phyloP scores from a whole-genome alignment of 768 basidiomycete species.

The Macrocybe gigantea region DNA sequence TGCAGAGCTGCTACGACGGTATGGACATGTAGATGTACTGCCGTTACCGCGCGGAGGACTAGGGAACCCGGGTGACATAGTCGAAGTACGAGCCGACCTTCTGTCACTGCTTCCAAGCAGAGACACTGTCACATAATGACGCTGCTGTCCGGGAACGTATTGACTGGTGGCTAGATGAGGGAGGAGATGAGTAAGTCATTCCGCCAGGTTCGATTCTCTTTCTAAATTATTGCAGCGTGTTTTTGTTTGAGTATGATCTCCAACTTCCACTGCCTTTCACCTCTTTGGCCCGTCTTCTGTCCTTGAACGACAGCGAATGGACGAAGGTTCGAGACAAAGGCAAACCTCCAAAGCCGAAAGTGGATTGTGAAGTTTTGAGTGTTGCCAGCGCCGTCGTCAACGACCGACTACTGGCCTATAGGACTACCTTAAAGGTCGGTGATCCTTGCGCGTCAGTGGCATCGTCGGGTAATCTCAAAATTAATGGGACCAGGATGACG shows the following conservation, averaged over 20 bases:
- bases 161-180: slow-evolving; percentile 92
- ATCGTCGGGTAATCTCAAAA: slow-evolving; percentile 1
- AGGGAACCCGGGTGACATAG: slow-evolving; percentile 79
- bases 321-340: slow-evolving; percentile 51
- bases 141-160: slow-evolving; percentile 43
- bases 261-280: slow-evolving; percentile 51
- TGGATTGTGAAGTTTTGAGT: slow-evolving; percentile 40
- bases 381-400: slow-evolving; percentile 45
- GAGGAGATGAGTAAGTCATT: slow-evolving; percentile 75
- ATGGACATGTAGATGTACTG: slow-evolving; percentile 86
- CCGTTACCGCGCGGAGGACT: slow-evolving; percentile 39
- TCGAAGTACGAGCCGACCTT: slow-evolving; percentile 71
- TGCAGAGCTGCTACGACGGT: slow-evolving; percentile 87
- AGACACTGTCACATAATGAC: no score
- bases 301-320: slow-evolving; percentile 54
- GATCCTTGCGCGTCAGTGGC: background rate
- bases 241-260: slow-evolving; percentile 46
- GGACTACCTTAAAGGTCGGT: slow-evolving; percentile 50
- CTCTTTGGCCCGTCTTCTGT: slow-evolving; percentile 61
- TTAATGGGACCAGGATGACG: slow-evolving; percentile 36
- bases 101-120: slow-evolving; percentile 38
- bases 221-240: slow-evolving; percentile 33
- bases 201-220: background rate
- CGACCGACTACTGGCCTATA: slow-evolving; percentile 48
- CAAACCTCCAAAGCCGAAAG: slow-evolving; percentile 69